Evolutionary conservation across 2,329 filamentous ascomycete species (phyloP), one percentile per base, ranked within the genome.

Genomic region (Diplodia sapinea): DNA sequence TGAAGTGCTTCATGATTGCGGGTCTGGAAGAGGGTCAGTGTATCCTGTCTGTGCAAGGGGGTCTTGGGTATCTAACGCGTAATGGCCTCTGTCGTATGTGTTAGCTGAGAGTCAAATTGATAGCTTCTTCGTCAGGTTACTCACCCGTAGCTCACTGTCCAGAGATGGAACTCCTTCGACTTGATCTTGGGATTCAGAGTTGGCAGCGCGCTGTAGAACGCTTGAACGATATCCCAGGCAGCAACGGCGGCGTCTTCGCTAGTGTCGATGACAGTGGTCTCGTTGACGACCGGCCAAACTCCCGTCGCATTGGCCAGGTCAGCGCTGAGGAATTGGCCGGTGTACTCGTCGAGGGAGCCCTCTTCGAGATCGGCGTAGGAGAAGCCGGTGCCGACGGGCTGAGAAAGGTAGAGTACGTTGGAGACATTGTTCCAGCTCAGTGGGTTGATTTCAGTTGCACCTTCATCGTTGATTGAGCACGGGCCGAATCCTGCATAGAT

Each of bases 1-100:
- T 83, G 75, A 87, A 87, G 71, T 86, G 82, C 68, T 84, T 82
- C 77, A 82, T 86, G 74, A 87, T 86, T 38, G 77, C 79, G 2
- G 84, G 83, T 4, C 83, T 83, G 70, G 84, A 85, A 40, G 6
- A 4, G 3, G 11, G 26, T 47, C 5, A 61, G 56, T 13, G 11
- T 7, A 17, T 20, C 8, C 17, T 15, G 13, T 3, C 6, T 4
- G 9, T 20, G 23, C 11, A 26, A 3, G 2, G 17, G 3, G 31
- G 3, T 12, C 4, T 1, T 15, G 26, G 17, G 23, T 49, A 12
- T 11, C 40, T 11, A 49, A 61, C 56, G 83, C 83, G 69, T 85
- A 85, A 71, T 84, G 83, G 52, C 83, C 82, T 40, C 73, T 72
- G 55, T 79, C 78, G 13, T 7, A 52, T 33, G 13, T 26, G 36